Base-by-base conservation (phyloP, 1,284 basidiomycete genomes). In the Veloboletus limbatus region DNA sequence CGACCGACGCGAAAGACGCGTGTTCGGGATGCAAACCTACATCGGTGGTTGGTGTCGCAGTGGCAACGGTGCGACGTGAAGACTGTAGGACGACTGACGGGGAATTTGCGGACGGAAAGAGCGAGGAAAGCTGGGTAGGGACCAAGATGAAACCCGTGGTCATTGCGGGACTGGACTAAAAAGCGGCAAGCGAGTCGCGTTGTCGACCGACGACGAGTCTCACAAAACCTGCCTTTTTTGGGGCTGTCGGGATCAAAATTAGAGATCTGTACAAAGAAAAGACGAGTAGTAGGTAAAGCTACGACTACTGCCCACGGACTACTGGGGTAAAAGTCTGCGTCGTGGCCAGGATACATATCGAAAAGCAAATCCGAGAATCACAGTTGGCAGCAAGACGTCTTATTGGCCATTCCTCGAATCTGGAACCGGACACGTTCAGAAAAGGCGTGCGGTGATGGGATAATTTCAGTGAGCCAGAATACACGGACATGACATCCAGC, bases 21-120 rank as follows among this genome's bases (percentile, higher is more conserved):
- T 93, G 91, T 63, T 92, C 88, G 14, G 75, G 68, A 43, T 81
- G 81, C 17, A 79, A 67, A 55, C 83, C 81, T 22, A 74, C 69
- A 45, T 76, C 71, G 40, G 67, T 64, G 8, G 72, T 58, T 18
- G 68, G 55, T 16, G 64, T 36, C 14, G 72, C 65, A 28, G 82
- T 67, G 32, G 79, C 73, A 6, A 76, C 57, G 48, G 81, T 75
- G 39, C 73, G 74, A 49, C 78, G 78, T 20, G 73, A 68, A 10
- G 86, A 85, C 52, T 75, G 74, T 16, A 88, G 63, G 14, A 77
- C 69, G 42, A 83, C 68, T 0, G 75, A 73, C n/a, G 73, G 70
- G 0, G 79, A 70, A 36, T 77, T 75, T 14, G 74, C 60, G 20
- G 73, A 66, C 4, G 81, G 70, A 54, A 75, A 80, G 33, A 88